Base-by-base conservation (phyloP, 306 rosid species). In the Dalbergia cultrata region DNA sequence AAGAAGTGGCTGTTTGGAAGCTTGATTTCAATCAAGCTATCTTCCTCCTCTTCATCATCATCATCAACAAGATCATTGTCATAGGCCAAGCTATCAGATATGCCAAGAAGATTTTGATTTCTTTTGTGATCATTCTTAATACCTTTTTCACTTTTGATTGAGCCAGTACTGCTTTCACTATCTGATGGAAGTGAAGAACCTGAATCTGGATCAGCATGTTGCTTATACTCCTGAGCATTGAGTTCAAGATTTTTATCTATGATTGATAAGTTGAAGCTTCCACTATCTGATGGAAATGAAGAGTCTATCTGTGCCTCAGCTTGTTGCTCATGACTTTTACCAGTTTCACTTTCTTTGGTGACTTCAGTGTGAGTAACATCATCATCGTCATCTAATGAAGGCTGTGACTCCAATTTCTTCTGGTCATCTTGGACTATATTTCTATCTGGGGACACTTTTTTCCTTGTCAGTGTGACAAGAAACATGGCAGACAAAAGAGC, bases 1-100 rank as follows among this genome's bases (percentile, higher is more conserved):
- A 56, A 19, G 7, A 60, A 83, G 33, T 78, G 60, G 61, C 82
- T 52, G 13, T 56, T 80, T 13, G 90, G 92, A 61, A 89, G 87
- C 14, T 43, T 62, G 52, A 90, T 90, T 72, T 90, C 94, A 71
- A 90, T 90, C 78, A 90, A 78, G 73, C 87, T 87, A 52, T 87
- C 89, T 31, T 89, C 83, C 1, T 73, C 77, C 17, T 50, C 57
- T 9, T 50, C 57, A 0, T 50, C 57, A 13, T 54, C 75, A 16
- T 82, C 85, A 13, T 74, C 78, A 7, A 64, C 86, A 4, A 73
- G 73, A 44, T 69, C 90, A 18, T 76, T 72, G 7, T 83, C 83
- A 58, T 86, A 81, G 33, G 26, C 75, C 14, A 79, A 83, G 58
- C 64, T 84, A 43, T 81, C 82, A 52, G 84, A 84, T 21, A 74